Evolutionary conservation across 2,329 filamentous ascomycete genomes (phyloP), one percentile per base, ranked within the genome.

Genomic region (Westerdykella sp.): DNA sequence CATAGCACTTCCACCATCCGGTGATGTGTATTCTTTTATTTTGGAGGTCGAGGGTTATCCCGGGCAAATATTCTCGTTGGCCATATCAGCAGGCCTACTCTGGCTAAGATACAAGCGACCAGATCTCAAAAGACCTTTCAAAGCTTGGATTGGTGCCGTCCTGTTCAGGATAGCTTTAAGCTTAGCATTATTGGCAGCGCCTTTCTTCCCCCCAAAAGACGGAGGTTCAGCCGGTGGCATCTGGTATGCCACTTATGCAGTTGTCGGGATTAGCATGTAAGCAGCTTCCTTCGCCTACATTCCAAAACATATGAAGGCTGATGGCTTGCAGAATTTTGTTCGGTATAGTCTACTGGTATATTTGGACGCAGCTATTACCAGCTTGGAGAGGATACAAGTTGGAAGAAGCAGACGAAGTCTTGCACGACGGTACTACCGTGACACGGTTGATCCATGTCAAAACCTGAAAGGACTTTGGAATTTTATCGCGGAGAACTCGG

Each of bases 1-100:
- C 3, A 85, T 87, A 39, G 64, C 73, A 0, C 68, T 85, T 0
- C 82, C 83, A 0, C 81, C 83, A 0, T 79, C 81, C 0, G 71
- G 73, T 3, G 77, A 83, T 37, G 79, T 84, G 0, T 88, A 87
- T 63, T 81, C 79, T 9, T 85, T 88, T 54, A 86, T 87, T 22
- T 68, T 86, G 0, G 82, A 87, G 37, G 79, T 87, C 0, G 83
- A 87, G 54, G 81, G 79, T 0, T 87, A 86, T 50, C 77, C 82
- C 0, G 79, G 72, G 0, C 79, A 84, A 45, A 69, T 86, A 12
- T 75, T 82, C 43, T 73, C 73, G 0, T 59, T 85, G 1, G 77
- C 79, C 0, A 68, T 79, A 0, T 76, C 76, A 0, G 50, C 73
- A 6, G 83, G 83, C 0, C 67, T 86, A 0, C 52, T 86, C 0